Conservation (phyloP, 1,284 basidiomycete genomes). For the Phellopilus nigrolimitatus region DNA sequence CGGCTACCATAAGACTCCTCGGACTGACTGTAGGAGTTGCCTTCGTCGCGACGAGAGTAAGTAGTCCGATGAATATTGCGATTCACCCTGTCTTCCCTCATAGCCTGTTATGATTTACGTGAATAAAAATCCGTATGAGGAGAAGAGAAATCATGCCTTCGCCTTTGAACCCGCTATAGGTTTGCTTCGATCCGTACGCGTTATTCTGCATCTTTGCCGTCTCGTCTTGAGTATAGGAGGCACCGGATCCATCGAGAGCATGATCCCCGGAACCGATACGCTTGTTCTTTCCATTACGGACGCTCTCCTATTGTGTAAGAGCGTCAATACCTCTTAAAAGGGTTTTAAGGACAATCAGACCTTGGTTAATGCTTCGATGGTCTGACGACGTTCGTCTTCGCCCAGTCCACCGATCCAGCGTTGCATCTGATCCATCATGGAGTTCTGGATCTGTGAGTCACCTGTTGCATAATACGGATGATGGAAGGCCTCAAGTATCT, state of each 20-base stretch:
- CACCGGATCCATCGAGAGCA: conserved; percentile 21
- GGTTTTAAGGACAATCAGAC: conserved; percentile 25
- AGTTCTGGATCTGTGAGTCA: conserved; percentile 54
- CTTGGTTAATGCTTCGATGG: conserved; percentile 47
- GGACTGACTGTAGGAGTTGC: conserved; percentile 8
- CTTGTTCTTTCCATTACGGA: conserved; percentile 37
- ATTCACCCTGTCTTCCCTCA: conserved; percentile 2
- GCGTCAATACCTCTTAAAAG: conserved; percentile 16
- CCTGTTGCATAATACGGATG: conserved; percentile 63
- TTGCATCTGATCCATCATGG: conserved; percentile 58
- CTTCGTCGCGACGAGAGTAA: conserved; percentile 12
- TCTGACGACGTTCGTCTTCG: conserved; percentile 37
- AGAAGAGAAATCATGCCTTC: neutral
- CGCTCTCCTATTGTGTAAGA: conserved; percentile 34
- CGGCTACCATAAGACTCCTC: conserved; percentile 14
- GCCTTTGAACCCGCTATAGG: conserved; percentile 1
- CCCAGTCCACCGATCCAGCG: conserved; percentile 54
- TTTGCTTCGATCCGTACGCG: neutral
- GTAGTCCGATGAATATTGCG: neutral
- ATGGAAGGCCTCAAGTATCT: conserved; percentile 66
- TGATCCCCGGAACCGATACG: conserved; percentile 34
- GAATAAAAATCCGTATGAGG: too few species aligned
- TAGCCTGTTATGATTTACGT: neutral
- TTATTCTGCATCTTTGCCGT: neutral
- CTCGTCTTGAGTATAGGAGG: conserved; percentile 1